Evolutionary conservation across 345 rosid species (phyloP).

Genomic region (Moricandia moricandioides): DNA sequence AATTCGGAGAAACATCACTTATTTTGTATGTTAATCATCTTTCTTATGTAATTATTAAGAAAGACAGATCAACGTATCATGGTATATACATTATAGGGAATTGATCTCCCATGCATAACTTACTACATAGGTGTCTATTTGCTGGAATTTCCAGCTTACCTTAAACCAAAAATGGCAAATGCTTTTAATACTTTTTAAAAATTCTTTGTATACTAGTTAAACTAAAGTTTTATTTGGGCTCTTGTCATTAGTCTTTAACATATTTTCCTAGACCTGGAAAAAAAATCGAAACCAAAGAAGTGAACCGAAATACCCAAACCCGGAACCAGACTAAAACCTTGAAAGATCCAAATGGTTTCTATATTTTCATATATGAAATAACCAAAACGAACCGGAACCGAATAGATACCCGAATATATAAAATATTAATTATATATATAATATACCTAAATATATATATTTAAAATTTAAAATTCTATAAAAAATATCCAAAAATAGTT

Average conservation of each 20-base stretch:
- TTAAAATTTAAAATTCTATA: too few species aligned
- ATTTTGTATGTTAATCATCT: not conserved
- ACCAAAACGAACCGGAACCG: too few species aligned
- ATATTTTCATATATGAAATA: too few species aligned
- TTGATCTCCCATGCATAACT: not conserved
- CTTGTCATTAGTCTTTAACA: not conserved
- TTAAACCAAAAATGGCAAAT: not conserved
- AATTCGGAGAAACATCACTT: constrained; percentile 24
- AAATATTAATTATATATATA: too few species aligned
- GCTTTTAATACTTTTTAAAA: not conserved
- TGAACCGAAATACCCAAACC: too few species aligned
- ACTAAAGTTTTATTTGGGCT: not conserved
- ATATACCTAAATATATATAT: too few species aligned
- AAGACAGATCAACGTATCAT: constrained; percentile 24
- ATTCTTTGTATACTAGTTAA: not conserved
- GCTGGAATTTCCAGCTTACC: constrained; percentile 1
- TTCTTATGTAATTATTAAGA: constrained; percentile 15
- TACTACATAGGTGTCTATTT: not conserved
- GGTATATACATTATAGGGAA: not conserved
- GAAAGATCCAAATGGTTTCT: too few species aligned
- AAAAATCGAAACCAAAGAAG: too few species aligned
- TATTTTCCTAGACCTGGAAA: too few species aligned
- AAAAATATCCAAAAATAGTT: too few species aligned
- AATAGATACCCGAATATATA: too few species aligned
- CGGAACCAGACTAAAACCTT: too few species aligned